Conservation (phyloP, 2,329 filamentous ascomycete genomes). For the Colletotrichum sp. region DNA sequence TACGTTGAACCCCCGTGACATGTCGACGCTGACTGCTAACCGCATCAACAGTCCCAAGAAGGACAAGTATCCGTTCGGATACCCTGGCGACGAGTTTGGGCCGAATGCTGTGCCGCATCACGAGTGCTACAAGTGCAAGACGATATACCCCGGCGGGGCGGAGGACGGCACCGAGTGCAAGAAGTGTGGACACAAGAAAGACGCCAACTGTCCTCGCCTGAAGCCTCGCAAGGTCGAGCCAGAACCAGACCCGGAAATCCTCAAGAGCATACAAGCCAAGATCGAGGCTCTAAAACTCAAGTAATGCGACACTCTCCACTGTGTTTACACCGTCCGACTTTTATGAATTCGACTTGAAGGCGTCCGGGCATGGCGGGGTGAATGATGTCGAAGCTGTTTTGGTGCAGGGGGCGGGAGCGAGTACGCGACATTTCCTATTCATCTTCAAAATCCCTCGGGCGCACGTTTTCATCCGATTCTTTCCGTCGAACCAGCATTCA, state of each 20-base stretch:
- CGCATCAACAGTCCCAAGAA: slow-evolving; percentile 60
- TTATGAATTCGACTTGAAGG: slow-evolving; percentile 6
- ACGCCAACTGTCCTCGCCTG: slow-evolving; percentile 62
- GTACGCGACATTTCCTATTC: slow-evolving; percentile 9
- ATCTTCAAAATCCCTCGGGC: neutral
- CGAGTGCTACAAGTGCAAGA: slow-evolving; percentile 68
- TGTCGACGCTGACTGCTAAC: neutral
- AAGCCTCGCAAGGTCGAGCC: slow-evolving; percentile 66
- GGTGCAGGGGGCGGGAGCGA: neutral
- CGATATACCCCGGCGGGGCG: slow-evolving; percentile 57
- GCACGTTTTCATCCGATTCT: slow-evolving; percentile 10
- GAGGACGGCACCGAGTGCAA: slow-evolving; percentile 60
- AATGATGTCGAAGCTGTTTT: slow-evolving; percentile 2
- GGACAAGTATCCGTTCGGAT: slow-evolving; percentile 72
- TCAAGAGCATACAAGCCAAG: slow-evolving; percentile 62
- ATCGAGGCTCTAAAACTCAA: slow-evolving; percentile 49
- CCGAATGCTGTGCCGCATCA: slow-evolving; percentile 56
- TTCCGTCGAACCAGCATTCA: slow-evolving; percentile 7
- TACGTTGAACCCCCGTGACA: slow-evolving; percentile 49
- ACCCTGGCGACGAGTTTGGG: slow-evolving; percentile 69
- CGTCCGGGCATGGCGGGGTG: slow-evolving; percentile 5
- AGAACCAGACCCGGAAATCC: slow-evolving; percentile 64
- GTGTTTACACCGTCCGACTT: neutral
- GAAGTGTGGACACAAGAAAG: slow-evolving; percentile 66
- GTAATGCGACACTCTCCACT: neutral